Evolutionary conservation across 2,329 filamentous ascomycete genomes (phyloP), one percentile per base, ranked within the genome.

Genomic region (Cladophialophora psammophila): DNA sequence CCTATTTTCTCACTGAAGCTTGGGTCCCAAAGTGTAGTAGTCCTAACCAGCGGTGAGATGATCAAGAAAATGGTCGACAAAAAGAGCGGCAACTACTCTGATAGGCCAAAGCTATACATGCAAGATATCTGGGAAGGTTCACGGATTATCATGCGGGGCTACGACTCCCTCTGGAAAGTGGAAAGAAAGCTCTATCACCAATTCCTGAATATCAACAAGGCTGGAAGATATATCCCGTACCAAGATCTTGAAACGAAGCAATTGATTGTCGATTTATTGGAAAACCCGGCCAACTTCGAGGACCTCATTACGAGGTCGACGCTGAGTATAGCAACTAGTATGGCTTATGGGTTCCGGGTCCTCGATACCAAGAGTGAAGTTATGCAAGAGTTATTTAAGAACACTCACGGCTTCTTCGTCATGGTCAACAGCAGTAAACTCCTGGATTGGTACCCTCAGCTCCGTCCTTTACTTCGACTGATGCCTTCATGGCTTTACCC

Each of bases 11-110:
- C 80, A 0, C 75, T 86, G 1, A 83, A 85, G 1, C 75, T 86
- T 0, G 85, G 85, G 0, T 81, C 81, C 0, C 78, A 81, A 50
- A 76, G 77, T 7, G 74, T 85, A 69, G 75, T 87, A 15, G 80
- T 86, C 0, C 74, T 87, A 0, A 81, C 78, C 0, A 80, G 78
- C 0, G 80, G 82, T 34, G 66, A 77, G 58, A 79, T 78, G 0
- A 78, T 86, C 32, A 85, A 83, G 58, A 84, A 86, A 8, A 71
- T 87, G 3, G 67, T 87, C 3, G 61, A 86, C 62, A 83, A 83
- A 66, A 76, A 80, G 35, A 82, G 82, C 50, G 74, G 68, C 15
- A 84, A 83, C 13, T 87, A 86, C 73, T 13, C 38, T 0, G 80
- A 80, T 12, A 78, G 84, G 0, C 79, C 79, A 5, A 76, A 78